Evolutionary conservation across 768 basidiomycete genomes (phyloP), one percentile per base, ranked within the genome.

Genomic region (Aureoboletus auriporus): DNA sequence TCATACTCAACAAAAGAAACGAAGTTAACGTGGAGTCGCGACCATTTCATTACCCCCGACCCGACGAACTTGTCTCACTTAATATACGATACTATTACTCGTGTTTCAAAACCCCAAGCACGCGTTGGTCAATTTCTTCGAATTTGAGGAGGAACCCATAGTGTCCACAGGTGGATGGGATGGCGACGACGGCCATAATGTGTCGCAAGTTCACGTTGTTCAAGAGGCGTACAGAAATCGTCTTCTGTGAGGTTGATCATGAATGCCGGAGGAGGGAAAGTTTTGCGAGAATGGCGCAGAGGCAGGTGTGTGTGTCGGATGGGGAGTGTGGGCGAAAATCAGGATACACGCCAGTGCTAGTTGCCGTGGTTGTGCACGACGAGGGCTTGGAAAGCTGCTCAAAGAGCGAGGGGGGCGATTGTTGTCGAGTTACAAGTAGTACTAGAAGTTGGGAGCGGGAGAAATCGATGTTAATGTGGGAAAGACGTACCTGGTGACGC

Each of bases 101-200:
- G 53, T 74, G 71, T 58, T 71, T 79, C 57, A 99, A 67, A 68
- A 85, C 93, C 41, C 68, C 64, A 48, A 90, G 64, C 26, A 96
- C 81, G 63, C 86, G 81, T 27, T 64, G 69, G 60, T 97, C 93
- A 60, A 99, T 95, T 58, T 83, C 83, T 71, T 97, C 90, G 61
- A 98, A 98, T 70, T 99, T 95, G 49, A 98, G 76, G 53, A 99
- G 68, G 69, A 98, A 98, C 16, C 95, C 95, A 62, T 99, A 95
- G 63, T 99, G 95, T 1, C 96, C 95, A 60, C 96, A 93, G 2
- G 82, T 84, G 7, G 81, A 84, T 4, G 83, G 80, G 36, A 98
- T 87, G 35, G 89, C 78, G 27, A 93, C 84, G 29, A 98, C 78
- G 0, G 90, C 88, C 33, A 96, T 86, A 58, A n/a, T 86, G 78